A percentile compares a stretch with the other conserved stretches of the same genome.
Evolutionary conservation across 2,329 filamentous ascomycete genomes (phyloP).

Genomic region (Arthroderma sp.): DNA sequence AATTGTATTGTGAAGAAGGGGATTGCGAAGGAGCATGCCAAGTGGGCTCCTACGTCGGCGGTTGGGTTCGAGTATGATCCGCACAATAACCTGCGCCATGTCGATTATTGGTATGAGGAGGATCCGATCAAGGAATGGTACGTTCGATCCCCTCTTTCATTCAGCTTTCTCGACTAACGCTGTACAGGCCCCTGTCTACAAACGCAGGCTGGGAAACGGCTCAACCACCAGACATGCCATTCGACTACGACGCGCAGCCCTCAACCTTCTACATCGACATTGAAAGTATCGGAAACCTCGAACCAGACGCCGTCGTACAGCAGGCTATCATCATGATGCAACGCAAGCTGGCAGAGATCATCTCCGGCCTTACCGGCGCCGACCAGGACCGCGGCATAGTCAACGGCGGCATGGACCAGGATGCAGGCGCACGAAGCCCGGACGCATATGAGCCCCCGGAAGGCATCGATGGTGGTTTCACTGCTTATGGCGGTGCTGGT

Average conservation of each 20-base stretch:
- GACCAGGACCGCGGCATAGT: constrained; percentile 37
- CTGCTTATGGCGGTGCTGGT: constrained; percentile 25
- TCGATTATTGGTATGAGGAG: constrained; percentile 90
- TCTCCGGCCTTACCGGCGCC: constrained; percentile 48
- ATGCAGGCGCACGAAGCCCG: constrained; percentile 39
- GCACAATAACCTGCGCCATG: constrained; percentile 84
- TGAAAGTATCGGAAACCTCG: constrained; percentile 74
- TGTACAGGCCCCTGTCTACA: constrained; percentile 29
- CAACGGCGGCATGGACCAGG: constrained; percentile 29
- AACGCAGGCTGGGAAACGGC: constrained; percentile 60
- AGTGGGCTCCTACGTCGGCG: constrained; percentile 88
- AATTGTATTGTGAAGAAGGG: constrained; percentile 95
- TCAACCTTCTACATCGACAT: constrained; percentile 86
- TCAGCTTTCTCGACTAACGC: neutral
- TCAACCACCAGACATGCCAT: constrained; percentile 67
- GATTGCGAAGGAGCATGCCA: constrained; percentile 96
- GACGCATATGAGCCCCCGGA: constrained; percentile 38
- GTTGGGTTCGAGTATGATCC: constrained; percentile 98
- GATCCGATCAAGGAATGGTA: constrained; percentile 76
- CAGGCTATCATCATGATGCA: constrained; percentile 82
- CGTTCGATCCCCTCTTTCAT: constrained; percentile 19
- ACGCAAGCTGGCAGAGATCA: constrained; percentile 72
- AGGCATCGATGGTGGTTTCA: constrained; percentile 33
- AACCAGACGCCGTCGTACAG: constrained; percentile 79
- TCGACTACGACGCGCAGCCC: constrained; percentile 82